Conservation (phyloP, 768 basidiomycete species). For the Dioszegia crocea region DNA sequence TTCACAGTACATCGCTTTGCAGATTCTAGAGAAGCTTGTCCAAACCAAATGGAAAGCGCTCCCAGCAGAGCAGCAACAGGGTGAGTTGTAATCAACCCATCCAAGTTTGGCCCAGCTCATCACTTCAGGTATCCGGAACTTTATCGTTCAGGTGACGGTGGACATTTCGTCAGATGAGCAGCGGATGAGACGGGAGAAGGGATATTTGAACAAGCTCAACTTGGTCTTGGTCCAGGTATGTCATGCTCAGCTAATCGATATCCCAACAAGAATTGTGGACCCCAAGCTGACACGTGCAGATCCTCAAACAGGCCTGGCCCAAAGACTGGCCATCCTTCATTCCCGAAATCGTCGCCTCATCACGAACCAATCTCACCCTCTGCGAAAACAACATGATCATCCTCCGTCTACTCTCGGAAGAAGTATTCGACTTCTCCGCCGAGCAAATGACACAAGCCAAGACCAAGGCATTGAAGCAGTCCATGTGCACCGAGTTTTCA, state of each 20-base stretch:
- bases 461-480: constrained; percentile 94
- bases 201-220: constrained; percentile 83
- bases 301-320: constrained; percentile 99
- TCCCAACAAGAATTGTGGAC: neutral
- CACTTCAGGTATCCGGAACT: constrained; percentile 78
- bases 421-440: constrained; percentile 97
- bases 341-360: constrained; percentile 92
- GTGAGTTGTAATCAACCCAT: constrained; percentile 50
- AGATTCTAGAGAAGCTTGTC: constrained; percentile 94
- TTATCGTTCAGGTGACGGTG: constrained; percentile 87
- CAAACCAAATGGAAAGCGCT: constrained; percentile 92
- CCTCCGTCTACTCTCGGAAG: constrained; percentile 91
- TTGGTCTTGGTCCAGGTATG: constrained; percentile 87
- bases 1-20: constrained; percentile 83
- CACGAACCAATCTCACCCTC: constrained; percentile 88
- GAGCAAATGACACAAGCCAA: constrained; percentile 98
- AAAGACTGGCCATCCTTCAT: constrained; percentile 99
- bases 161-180: constrained; percentile 89
- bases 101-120: too few species aligned
- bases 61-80: constrained; percentile 88
- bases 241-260: constrained; percentile 27
- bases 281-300: constrained; percentile 56
- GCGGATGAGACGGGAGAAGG: constrained; percentile 81
- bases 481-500: constrained; percentile 94
- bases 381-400: constrained; percentile 99